These are phyloP conservation scores for Hanseniaspora lindneri DNA, from an alignment of 805 yeast species.

Conservation along the genomic window DNA sequence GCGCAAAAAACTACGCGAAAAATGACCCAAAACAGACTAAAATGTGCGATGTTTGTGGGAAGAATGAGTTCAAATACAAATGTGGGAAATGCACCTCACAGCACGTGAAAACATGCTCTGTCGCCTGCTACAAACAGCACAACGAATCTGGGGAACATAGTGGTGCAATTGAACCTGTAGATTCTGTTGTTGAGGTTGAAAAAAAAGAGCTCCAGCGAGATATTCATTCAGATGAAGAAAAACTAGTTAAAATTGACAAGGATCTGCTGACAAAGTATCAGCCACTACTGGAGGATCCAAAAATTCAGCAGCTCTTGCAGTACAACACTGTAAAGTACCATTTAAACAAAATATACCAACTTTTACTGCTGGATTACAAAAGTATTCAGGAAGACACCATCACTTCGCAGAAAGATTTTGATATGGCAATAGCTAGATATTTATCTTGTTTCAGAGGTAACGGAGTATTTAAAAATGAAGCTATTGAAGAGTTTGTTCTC, in stretches of 20 bases:
- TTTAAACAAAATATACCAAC: constrained; percentile 37
- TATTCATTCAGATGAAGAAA: no score
- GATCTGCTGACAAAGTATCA: constrained; percentile 21
- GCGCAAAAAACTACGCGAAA: background rate
- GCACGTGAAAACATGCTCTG: constrained; percentile 39
- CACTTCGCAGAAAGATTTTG: constrained; percentile 27
- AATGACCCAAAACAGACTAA: background rate
- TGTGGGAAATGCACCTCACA: constrained; percentile 36
- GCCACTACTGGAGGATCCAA: constrained; percentile 31
- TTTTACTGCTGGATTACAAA: constrained; percentile 28
- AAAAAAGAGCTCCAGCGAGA: background rate
- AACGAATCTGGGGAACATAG: constrained; percentile 27
- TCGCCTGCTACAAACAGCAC: constrained; percentile 46
- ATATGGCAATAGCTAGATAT: constrained; percentile 46
- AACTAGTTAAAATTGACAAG: no score
- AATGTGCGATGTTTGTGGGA: constrained; percentile 29
- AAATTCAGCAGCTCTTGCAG: constrained; percentile 37
- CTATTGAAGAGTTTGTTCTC: constrained; percentile 52
- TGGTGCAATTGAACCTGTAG: constrained; percentile 11
- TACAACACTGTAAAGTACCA: constrained; percentile 43
- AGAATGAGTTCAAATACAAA: constrained; percentile 32
- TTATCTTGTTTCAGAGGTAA: constrained; percentile 44
- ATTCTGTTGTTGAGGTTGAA: background rate
- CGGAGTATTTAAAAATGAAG: constrained; percentile 49
- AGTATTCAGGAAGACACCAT: constrained; percentile 18